Evolutionary conservation across 768 basidiomycete species (phyloP).

Genomic region (Cyclocybe cylindracea): DNA sequence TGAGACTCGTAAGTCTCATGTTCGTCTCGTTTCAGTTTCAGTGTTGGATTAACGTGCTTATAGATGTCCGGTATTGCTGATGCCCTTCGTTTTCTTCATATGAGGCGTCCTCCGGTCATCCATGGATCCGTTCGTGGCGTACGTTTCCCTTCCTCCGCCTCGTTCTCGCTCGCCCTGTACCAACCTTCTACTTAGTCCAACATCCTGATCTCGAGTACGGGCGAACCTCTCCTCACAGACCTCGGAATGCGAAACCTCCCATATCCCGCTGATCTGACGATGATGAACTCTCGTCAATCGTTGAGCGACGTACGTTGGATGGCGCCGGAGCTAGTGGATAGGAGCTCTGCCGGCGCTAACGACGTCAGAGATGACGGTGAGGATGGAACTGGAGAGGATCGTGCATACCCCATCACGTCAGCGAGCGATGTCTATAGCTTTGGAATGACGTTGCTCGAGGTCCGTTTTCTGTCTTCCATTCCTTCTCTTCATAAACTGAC

Average conservation of each 20-base stretch:
- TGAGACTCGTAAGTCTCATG: background rate
- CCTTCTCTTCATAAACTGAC: background rate
- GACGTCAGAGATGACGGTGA: too few relatives aligned
- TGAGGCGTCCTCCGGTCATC: constrained; percentile 20
- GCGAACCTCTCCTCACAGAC: constrained; percentile 23
- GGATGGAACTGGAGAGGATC: background rate
- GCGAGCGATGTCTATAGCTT: constrained; percentile 5
- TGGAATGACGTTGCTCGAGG: constrained; percentile 1
- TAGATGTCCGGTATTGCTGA: constrained; percentile 22
- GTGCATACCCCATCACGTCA: background rate
- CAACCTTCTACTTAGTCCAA: constrained; percentile 17
- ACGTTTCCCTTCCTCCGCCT: constrained; percentile 4
- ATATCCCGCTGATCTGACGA: constrained; percentile 1
- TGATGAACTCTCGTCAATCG: constrained; percentile 2
- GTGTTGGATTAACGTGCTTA: background rate
- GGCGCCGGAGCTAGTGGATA: constrained; percentile 22
- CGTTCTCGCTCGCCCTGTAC: background rate
- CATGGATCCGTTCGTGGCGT: constrained; percentile 30
- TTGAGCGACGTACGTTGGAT: constrained; percentile 17
- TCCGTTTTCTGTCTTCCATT: background rate
- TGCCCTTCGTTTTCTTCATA: constrained; percentile 26
- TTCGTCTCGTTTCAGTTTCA: background rate
- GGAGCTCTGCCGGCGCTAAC: too few relatives aligned
- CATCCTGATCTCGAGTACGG: constrained; percentile 20
- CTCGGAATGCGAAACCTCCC: constrained; percentile 15